Base-by-base conservation (phyloP, 2,329 filamentous ascomycete species). In the Hymenoscyphus salicellus region DNA sequence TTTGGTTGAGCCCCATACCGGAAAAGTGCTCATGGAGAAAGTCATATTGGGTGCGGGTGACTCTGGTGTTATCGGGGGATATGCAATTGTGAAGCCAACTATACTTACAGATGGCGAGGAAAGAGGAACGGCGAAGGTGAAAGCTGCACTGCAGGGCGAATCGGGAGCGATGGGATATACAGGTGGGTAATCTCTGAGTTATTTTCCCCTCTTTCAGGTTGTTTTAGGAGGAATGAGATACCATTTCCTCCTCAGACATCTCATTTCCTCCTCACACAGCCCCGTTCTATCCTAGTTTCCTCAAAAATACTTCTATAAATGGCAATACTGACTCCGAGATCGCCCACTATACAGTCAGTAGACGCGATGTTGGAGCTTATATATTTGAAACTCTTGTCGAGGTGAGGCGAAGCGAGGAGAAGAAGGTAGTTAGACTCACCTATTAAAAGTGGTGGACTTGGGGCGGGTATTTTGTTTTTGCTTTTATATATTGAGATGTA, bases 21-120 rank as follows among this genome's bases (percentile, higher is more conserved):
- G 85, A 67, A 85, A 85, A 75, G 73, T 71, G 58, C 74, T 71
- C 28, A 82, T 83, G 80, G 82, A 85, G 73, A 70, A 73, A 5
- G 20, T 72, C 4, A 63, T 80, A 52, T 61, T 67, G n/a, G 32
- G 26, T 11, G 65, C 65, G n/a, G 58, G 73, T 6, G 68, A 55
- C 5, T 71, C 70, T 52, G 62, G 66, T 56, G 63, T 61, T 32
- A 56, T 63, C 68, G 63, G 58, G 55, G 63, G 46, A 16, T 62
- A 65, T 32, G 46, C 66, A 2, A 28, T 70, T 38, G 63, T 76
- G 43, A 69, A 74, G 32, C 66, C 76, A 2, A 74, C 70, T 36
- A 62, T 77, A 10, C 62, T 77, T 57, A 74, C 69, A 7, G 69
- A 75, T 66, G 75, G 74, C 10, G 63, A 68, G 11, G 66, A 65